Conservation (phyloP, 2,329 filamentous ascomycete species). For the Fusarium staphyleae region DNA sequence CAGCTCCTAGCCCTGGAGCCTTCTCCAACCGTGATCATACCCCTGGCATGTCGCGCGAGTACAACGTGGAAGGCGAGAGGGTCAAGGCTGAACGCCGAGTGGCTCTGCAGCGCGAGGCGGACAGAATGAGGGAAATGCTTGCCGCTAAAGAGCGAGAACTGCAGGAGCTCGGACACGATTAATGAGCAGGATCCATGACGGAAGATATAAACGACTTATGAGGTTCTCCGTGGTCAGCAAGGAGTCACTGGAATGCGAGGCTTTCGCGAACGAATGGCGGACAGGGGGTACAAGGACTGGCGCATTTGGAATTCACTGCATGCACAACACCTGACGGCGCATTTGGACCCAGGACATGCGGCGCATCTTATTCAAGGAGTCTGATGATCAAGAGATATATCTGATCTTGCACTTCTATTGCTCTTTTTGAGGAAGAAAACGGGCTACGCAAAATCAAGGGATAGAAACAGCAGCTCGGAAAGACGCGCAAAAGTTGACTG, state of each 20-base stretch:
- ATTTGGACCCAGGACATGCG: constrained; percentile 17
- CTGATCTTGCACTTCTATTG: constrained; percentile 22
- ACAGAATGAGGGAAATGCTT: constrained; percentile 76
- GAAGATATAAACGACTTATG: constrained; percentile 36
- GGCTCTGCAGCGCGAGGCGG: constrained; percentile 74
- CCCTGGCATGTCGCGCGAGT: constrained; percentile 36
- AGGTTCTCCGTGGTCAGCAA: constrained; percentile 32
- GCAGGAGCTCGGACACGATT: constrained; percentile 45
- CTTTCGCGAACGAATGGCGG: constrained; percentile 20
- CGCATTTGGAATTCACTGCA: constrained; percentile 40
- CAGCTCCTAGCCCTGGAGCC: constrained; percentile 51
- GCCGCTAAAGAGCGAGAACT: constrained; percentile 78
- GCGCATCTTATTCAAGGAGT: constrained; percentile 18
- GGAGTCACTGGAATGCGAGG: constrained; percentile 35
- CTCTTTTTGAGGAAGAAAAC: constrained; percentile 18
- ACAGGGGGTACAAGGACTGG: constrained; percentile 19
- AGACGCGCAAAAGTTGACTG: constrained; percentile 13
- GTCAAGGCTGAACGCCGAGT: constrained; percentile 68
- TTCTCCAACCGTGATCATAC: constrained; percentile 47
- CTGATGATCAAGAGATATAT: constrained; percentile 18
- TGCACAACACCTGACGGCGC: constrained; percentile 8
- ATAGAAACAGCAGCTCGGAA: constrained; percentile 10
- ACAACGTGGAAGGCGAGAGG: constrained; percentile 55
- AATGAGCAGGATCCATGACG: constrained; percentile 32
- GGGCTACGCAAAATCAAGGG: constrained; percentile 23